Conservation (phyloP, 129 eudicot genomes). For the Pittosporum tobira region DNA sequence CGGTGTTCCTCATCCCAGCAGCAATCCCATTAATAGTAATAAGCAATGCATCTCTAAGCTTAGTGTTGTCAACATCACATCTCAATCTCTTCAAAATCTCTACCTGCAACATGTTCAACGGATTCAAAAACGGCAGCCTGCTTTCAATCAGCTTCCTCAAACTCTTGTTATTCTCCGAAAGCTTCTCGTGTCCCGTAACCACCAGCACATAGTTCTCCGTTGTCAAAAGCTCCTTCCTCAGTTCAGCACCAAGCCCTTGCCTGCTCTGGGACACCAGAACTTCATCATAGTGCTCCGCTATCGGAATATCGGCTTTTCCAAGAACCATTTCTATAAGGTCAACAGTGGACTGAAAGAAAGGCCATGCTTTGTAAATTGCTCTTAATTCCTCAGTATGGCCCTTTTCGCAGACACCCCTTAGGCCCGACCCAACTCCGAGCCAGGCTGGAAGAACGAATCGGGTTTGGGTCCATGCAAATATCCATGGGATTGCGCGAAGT, state of each 20-base stretch:
- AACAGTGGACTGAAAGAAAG: conserved; percentile 75
- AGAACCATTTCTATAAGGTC: conserved; percentile 95
- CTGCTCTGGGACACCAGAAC: conserved; percentile 58
- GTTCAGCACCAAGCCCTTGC: conserved; percentile 54
- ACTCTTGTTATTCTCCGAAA: conserved; percentile 58
- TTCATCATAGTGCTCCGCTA: conserved; percentile 71
- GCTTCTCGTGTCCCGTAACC: conserved; percentile 75
- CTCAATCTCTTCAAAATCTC: conserved; percentile 91
- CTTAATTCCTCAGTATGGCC: conserved; percentile 59
- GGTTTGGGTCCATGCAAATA: conserved; percentile 97
- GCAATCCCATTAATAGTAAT: conserved; percentile 92
- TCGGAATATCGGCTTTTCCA: conserved; percentile 72
- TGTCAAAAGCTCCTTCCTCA: conserved; percentile 53
- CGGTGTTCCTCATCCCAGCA: conserved; percentile 97
- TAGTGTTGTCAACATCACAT: conserved; percentile 54
- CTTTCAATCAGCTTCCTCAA: conserved; percentile 73
- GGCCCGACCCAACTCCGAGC: conserved; percentile 93
- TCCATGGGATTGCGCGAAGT: conserved; percentile 93
- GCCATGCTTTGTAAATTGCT: conserved; percentile 88
- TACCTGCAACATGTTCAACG: conserved; percentile 88
- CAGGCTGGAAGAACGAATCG: conserved; percentile 88
- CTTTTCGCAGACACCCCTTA: conserved; percentile 63
- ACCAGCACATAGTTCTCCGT: conserved; percentile 55
- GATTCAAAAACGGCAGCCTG: conserved; percentile 78
- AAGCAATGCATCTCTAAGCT: conserved; percentile 79